phyloP scores from a whole-genome alignment of 208 protist genomes.

The Tritrichomonas foetus region DNA sequence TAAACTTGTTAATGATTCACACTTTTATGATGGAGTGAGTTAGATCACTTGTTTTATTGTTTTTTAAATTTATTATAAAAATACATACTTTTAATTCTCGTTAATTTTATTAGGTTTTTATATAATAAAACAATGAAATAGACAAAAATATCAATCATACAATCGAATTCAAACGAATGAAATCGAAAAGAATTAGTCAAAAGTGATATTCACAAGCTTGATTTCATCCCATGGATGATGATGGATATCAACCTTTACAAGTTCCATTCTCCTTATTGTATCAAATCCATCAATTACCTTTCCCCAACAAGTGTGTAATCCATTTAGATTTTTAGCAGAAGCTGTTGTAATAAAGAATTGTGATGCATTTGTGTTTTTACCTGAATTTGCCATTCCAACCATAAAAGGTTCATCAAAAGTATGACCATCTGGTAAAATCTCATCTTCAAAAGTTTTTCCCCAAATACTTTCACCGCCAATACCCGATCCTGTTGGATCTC shows the following conservation, averaged over 20 bases:
- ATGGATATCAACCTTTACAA: neutral
- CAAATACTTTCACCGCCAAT: slow-evolving; percentile 64
- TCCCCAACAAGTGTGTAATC: slow-evolving; percentile 70
- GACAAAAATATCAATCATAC: too few relatives aligned
- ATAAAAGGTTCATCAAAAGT: slow-evolving; percentile 54
- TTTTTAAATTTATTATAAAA: too few relatives aligned
- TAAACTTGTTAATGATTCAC: too few relatives aligned
- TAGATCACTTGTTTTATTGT: too few relatives aligned
- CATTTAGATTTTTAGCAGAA: slow-evolving; percentile 59
- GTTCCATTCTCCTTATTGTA: slow-evolving; percentile 59
- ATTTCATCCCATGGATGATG: neutral
- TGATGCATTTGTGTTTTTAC: slow-evolving; percentile 64
- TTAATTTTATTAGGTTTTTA: too few relatives aligned
- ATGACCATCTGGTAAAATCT: slow-evolving; percentile 46
- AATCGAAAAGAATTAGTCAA: too few relatives aligned
- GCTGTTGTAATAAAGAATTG: slow-evolving; percentile 72
- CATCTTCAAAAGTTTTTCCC: slow-evolving; percentile 62
- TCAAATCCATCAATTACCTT: slow-evolving; percentile 63
- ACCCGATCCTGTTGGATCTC: slow-evolving; percentile 68
- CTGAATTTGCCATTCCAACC: slow-evolving; percentile 71
- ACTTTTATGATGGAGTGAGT: too few relatives aligned
- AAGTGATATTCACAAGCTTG: slow-evolving; percentile 15
- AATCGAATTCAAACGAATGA: too few relatives aligned
- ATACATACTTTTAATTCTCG: too few relatives aligned
- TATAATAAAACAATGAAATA: too few relatives aligned